Conservation (phyloP, 2,329 filamentous ascomycete species). For the Zasmidium cellare region DNA sequence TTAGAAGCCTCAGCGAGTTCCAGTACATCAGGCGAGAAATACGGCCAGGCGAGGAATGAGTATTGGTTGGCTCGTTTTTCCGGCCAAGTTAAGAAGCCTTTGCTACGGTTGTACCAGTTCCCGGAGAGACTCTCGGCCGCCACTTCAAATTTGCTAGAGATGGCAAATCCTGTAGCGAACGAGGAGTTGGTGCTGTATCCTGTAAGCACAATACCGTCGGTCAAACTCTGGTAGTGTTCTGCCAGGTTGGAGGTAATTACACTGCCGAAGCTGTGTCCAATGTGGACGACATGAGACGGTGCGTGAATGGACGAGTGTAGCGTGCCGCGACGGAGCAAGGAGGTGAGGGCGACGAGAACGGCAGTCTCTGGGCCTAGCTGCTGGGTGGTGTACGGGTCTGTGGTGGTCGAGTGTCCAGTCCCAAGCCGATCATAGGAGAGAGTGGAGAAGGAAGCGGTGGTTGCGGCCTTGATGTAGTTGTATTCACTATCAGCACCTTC, state of each 20-base stretch:
- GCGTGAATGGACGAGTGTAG: too few species aligned
- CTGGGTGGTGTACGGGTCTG: too few species aligned
- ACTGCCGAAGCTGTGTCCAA: not conserved
- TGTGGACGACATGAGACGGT: not conserved
- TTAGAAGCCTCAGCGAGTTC: not conserved
- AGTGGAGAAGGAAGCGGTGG: too few species aligned
- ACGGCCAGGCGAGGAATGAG: not conserved
- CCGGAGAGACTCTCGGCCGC: not conserved
- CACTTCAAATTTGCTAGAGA: not conserved
- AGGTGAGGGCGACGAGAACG: too few species aligned
- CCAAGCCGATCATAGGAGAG: too few species aligned
- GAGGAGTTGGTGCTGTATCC: not conserved
- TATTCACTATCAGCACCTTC: too few species aligned
- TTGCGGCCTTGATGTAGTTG: too few species aligned
- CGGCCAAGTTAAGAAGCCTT: not conserved
- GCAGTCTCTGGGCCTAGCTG: too few species aligned
- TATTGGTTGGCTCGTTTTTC: not conserved
- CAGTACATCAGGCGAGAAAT: not conserved
- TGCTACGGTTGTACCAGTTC: not conserved
- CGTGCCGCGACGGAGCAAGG: too few species aligned
- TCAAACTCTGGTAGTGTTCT: not conserved
- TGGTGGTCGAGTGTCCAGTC: too few species aligned
- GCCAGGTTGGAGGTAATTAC: not conserved
- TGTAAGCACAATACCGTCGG: not conserved
- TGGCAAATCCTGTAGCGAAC: not conserved